phyloP scores from a whole-genome alignment of 805 yeast species.

The Ogataea paraovalis region DNA sequence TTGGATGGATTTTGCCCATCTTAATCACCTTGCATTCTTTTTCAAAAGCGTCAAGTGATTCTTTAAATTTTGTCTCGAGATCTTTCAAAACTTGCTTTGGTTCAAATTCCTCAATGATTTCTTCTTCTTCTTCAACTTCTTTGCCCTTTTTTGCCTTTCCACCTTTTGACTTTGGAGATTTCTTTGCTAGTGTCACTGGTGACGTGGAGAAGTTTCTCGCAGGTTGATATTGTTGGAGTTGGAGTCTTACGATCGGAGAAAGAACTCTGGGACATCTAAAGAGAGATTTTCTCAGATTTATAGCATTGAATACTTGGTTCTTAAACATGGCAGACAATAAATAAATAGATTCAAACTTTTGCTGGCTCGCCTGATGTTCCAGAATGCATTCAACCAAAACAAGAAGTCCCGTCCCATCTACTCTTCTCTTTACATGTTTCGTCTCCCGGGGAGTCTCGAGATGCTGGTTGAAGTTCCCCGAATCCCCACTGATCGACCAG shows the following conservation, averaged over 20 bases:
- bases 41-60: constrained; percentile 47
- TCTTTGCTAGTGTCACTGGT: constrained; percentile 9
- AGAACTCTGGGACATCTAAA: not conserved
- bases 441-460: no score
- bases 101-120: constrained; percentile 24
- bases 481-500: no score
- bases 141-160: constrained; percentile 2
- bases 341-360: no score
- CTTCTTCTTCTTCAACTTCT: constrained; percentile 13
- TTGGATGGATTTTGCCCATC: constrained; percentile 66
- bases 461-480: no score
- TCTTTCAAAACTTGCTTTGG: constrained; percentile 34
- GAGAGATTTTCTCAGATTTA: not conserved
- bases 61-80: constrained; percentile 41
- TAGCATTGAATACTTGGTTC: not conserved
- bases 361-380: no score
- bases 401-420: no score
- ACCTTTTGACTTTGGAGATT: constrained; percentile 5
- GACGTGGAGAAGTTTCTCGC: constrained; percentile 6
- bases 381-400: no score
- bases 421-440: no score
- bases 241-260: not conserved
- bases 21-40: constrained; percentile 59
- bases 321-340: not conserved
- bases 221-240: not conserved